phyloP scores from a whole-genome alignment of 2,329 filamentous ascomycete genomes.

The Annulohypoxylon truncatum region DNA sequence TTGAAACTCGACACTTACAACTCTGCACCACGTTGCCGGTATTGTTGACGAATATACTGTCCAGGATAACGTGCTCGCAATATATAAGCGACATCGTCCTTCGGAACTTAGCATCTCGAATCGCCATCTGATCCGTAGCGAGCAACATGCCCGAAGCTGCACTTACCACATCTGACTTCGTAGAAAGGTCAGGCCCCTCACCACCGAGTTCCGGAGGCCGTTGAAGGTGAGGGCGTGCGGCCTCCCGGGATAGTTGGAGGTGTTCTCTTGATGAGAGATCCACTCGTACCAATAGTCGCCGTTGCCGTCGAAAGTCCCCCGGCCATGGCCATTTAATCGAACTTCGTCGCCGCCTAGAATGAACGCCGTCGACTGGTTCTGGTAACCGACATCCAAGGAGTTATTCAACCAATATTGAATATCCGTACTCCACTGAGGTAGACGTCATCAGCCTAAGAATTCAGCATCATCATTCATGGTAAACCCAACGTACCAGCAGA shows the following conservation, averaged over 20 bases:
- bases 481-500: constrained; percentile 54
- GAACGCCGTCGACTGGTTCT: constrained; percentile 67
- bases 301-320: constrained; percentile 68
- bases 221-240: constrained; percentile 63
- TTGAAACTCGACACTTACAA: constrained; percentile 21
- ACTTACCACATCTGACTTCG: constrained; percentile 63
- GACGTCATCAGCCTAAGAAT: background rate
- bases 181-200: constrained; percentile 59
- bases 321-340: constrained; percentile 60
- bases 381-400: constrained; percentile 63
- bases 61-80: constrained; percentile 55
- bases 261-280: constrained; percentile 52
- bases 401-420: constrained; percentile 63
- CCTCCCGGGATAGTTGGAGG: constrained; percentile 59
- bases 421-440: constrained; percentile 51
- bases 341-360: constrained; percentile 65
- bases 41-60: constrained; percentile 62
- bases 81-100: constrained; percentile 60
- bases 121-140: background rate
- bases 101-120: background rate
- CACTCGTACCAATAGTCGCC: constrained; percentile 65
- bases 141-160: background rate
- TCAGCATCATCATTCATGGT: background rate
- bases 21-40: constrained; percentile 45
- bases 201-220: constrained; percentile 57